phyloP scores from a whole-genome alignment of 148 eudicot genomes.

The Vaccinium corymbosum region DNA sequence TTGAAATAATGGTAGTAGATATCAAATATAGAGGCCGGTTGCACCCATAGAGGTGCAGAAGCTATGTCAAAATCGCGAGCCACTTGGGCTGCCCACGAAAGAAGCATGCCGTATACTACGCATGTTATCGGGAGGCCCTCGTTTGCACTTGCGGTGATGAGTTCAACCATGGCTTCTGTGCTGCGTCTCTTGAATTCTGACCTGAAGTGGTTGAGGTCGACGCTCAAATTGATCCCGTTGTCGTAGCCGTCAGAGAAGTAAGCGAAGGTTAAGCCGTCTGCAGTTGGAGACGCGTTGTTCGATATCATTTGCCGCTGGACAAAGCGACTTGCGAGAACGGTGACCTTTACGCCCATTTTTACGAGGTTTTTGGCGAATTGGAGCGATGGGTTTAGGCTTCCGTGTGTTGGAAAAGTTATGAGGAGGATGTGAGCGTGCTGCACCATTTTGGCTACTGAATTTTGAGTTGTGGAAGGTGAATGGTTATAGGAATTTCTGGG shows the following conservation, averaged over 20 bases:
- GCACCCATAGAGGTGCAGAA: conserved; percentile 27
- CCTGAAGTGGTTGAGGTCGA: conserved; percentile 9
- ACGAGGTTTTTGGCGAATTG: conserved; percentile 43
- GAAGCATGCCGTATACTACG: conserved; percentile 30
- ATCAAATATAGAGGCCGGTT: conserved; percentile 31
- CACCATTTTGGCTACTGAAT: not conserved
- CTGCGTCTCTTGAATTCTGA: conserved; percentile 14
- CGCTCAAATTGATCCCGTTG: conserved; percentile 16
- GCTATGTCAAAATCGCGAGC: conserved; percentile 37
- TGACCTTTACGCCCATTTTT: conserved; percentile 26
- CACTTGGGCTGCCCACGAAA: conserved; percentile 41
- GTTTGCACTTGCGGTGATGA: conserved; percentile 7
- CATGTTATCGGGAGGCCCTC: conserved; percentile 24
- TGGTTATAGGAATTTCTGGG: no score
- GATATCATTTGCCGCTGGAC: conserved; percentile 15
- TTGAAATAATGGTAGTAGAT: conserved; percentile 32
- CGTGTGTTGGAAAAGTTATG: conserved; percentile 29
- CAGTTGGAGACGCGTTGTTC: conserved; percentile 6
- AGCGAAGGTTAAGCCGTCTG: conserved; percentile 19
- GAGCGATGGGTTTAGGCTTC: conserved; percentile 47
- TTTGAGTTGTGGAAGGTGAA: no score
- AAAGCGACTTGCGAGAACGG: conserved; percentile 28
- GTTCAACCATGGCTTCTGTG: conserved; percentile 17
- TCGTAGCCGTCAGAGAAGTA: conserved; percentile 35
- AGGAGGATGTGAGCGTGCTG: conserved; percentile 27